Conservation (phyloP, 2,329 filamentous ascomycete genomes). For the Aureobasidium leucospermi region DNA sequence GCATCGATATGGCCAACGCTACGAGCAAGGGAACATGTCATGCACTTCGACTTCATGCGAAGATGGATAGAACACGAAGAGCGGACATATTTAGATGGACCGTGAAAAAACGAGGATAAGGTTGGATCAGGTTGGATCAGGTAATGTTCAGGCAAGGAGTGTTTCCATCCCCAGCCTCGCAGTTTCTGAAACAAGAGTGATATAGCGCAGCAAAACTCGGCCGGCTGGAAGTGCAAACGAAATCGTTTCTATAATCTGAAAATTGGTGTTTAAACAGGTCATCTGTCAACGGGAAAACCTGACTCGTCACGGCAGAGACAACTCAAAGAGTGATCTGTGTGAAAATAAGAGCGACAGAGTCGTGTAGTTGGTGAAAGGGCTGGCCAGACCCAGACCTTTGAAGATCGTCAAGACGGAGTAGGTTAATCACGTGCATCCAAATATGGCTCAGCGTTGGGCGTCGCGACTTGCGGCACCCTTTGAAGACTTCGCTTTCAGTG, state of each 20-base stretch:
- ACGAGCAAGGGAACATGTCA: too few species aligned
- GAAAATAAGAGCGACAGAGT: too few species aligned
- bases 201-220: background rate
- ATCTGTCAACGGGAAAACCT: background rate
- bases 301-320: background rate
- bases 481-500: slow-evolving; percentile 1
- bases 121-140: background rate
- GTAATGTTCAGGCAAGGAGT: background rate
- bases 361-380: too few species aligned
- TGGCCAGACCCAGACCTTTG: too few species aligned
- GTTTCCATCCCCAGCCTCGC: too few species aligned
- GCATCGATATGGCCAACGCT: too few species aligned
- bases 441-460: background rate
- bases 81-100: too few species aligned
- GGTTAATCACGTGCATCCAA: too few species aligned
- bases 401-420: too few species aligned
- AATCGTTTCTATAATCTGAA: background rate
- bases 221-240: background rate
- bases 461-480: background rate
- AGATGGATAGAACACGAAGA: too few species aligned
- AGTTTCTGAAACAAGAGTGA: background rate
- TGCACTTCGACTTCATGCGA: too few species aligned
- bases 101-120: background rate
- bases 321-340: too few species aligned
- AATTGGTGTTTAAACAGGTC: background rate